phyloP scores from a whole-genome alignment of 331 rosid species.

The Dryas integrifolia region DNA sequence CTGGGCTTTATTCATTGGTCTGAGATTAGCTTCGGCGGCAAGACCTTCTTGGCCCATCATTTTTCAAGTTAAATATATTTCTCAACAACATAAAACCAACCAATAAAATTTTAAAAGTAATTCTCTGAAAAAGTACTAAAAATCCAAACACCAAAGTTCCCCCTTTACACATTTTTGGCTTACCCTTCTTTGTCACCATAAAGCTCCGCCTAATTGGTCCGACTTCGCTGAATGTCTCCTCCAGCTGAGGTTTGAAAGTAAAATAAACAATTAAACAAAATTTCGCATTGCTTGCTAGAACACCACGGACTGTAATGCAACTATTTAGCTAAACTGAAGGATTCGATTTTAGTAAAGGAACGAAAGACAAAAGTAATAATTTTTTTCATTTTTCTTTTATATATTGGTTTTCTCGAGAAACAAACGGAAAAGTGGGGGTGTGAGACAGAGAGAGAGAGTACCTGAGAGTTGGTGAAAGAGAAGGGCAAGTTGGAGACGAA shows the following conservation, averaged over 20 bases:
- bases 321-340: not conserved
- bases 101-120: no score
- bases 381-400: not conserved
- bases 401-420: slow-evolving; percentile 11
- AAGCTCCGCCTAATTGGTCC: slow-evolving; percentile 91
- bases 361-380: not conserved
- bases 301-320: not conserved
- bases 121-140: not conserved
- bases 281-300: not conserved
- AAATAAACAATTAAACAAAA: not conserved
- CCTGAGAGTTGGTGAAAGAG: slow-evolving; percentile 76
- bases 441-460: slow-evolving; percentile 20
- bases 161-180: not conserved
- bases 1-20: not conserved
- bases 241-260: slow-evolving; percentile 51
- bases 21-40: no score
- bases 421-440: slow-evolving; percentile 3
- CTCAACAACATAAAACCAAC: no score
- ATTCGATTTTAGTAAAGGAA: not conserved
- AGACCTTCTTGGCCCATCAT: no score
- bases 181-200: slow-evolving; percentile 80
- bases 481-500: slow-evolving; percentile 77
- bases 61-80: no score
- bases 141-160: not conserved
- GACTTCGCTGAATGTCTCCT: slow-evolving; percentile 75